Evolutionary conservation across 257 asterid species (phyloP).

Genomic region (Plectranthus barbatus): DNA sequence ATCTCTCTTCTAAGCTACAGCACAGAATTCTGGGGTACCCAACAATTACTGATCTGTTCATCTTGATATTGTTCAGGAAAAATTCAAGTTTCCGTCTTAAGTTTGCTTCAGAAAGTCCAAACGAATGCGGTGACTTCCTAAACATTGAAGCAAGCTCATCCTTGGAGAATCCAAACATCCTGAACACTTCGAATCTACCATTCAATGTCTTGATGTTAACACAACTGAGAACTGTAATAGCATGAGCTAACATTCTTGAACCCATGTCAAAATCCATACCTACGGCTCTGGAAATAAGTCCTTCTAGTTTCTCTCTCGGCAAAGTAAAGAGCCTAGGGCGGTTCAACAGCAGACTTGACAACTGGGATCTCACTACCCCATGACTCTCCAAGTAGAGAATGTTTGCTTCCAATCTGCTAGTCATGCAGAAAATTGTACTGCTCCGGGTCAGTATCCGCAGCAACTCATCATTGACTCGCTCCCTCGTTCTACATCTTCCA

Average conservation of each 20-base stretch:
- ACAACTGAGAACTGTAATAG: background rate
- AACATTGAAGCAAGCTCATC: background rate
- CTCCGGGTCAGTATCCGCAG: constrained; percentile 15
- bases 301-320: constrained; percentile 8
- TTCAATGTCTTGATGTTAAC: background rate
- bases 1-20: background rate
- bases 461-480: constrained; percentile 11
- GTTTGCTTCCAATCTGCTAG: constrained; percentile 18
- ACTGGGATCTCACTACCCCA: background rate
- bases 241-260: constrained; percentile 9
- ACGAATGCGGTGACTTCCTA: background rate
- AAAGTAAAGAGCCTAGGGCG: background rate
- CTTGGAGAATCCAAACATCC: constrained; percentile 4
- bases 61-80: background rate
- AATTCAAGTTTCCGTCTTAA: background rate
- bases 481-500: background rate
- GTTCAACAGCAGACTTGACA: background rate
- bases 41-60: background rate
- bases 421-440: background rate
- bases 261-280: constrained; percentile 21
- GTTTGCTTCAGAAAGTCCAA: background rate
- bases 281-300: constrained; percentile 14
- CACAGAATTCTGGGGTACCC: background rate
- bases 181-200: background rate
- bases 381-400: constrained; percentile 16